Evolutionary conservation across 2,329 filamentous ascomycete genomes (phyloP).

Genomic region (Ophiostoma montium): DNA sequence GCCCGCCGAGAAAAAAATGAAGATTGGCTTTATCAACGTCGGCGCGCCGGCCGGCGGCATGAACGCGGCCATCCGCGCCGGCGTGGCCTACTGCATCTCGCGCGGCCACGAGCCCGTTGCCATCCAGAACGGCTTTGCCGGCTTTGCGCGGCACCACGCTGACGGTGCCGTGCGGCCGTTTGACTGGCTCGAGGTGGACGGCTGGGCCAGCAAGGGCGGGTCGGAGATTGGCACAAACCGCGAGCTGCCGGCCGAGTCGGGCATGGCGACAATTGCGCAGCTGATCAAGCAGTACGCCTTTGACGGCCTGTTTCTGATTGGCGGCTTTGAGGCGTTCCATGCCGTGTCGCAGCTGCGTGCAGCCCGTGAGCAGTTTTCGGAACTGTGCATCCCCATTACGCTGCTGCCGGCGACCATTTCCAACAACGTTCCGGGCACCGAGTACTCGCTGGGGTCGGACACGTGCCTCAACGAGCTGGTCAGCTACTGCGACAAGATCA

Average conservation of each 20-base stretch:
- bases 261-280: conserved; percentile 68
- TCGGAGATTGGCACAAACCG: conserved; percentile 98
- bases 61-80: conserved; percentile 90
- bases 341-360: conserved; percentile 76
- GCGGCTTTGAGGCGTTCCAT: conserved; percentile 94
- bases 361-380: conserved; percentile 62
- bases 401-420: conserved; percentile 93
- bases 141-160: conserved; percentile 76
- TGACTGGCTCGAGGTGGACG: conserved; percentile 84
- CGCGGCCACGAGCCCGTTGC: conserved; percentile 86
- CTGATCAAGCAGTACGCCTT: conserved; percentile 80
- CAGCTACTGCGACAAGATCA: conserved; percentile 91
- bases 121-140: conserved; percentile 94
- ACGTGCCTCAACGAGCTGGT: conserved; percentile 94
- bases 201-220: conserved; percentile 91
- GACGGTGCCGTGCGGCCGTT: conserved; percentile 79
- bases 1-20: conserved; percentile 68
- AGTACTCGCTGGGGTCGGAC: conserved; percentile 93
- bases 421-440: conserved; percentile 95
- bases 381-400: conserved; percentile 83
- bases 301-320: conserved; percentile 81
- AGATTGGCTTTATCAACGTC: conserved; percentile 90
- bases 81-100: conserved; percentile 81
- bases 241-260: conserved; percentile 71
- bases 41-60: conserved; percentile 94